Base-by-base conservation (phyloP, 768 basidiomycete species). In the Paxillus ammoniavirescens region DNA sequence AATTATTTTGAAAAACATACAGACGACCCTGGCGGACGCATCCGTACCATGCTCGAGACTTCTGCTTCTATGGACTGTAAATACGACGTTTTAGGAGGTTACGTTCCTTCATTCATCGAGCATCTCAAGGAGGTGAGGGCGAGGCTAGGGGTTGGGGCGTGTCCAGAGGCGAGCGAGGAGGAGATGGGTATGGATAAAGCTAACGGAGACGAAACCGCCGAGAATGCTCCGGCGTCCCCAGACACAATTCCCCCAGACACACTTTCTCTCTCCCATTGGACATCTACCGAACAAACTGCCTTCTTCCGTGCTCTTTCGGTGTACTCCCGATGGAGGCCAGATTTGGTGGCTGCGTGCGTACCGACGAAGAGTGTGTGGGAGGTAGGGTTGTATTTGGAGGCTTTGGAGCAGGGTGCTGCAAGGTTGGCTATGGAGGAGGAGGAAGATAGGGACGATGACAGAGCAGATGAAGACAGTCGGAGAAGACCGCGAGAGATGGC, bases 261-360 rank as follows among this genome's bases (percentile, higher is more conserved):
- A n/a, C 30, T 18, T 5, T 8, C 47, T 0, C 17, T 8, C 36
- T 36, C 62, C 7, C 4, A 71, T 53, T 93, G 91, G 91, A 82
- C 85, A 4, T 65, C 76, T 1, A 58, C 70, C n/a, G 92, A 94
- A 62, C 86, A 88, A 56, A 75, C 82, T 26, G 58, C 64, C 0
- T 90, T 93, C 70, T 93, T 92, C 66, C 86, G 82, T 65, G 85
- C 80, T 0, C 67, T 93, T 18, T 69, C 78, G 26, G 66, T 83
- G 2, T 73, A 88, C 68, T 93, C 91, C 17, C 79, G 87, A 23
- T 75, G 87, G 41, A 73, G 89, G 18, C 87, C 90, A 0, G 92
- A 93, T 67, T 77, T 93, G 44, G 86, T 94, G 47, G 83, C 89
- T 0, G 75, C 72, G 5, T 78, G 78, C 46, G 72, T 93, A n/a